Conservation (phyloP, 2,329 filamentous ascomycete species). For the Blastomyces percursus region DNA sequence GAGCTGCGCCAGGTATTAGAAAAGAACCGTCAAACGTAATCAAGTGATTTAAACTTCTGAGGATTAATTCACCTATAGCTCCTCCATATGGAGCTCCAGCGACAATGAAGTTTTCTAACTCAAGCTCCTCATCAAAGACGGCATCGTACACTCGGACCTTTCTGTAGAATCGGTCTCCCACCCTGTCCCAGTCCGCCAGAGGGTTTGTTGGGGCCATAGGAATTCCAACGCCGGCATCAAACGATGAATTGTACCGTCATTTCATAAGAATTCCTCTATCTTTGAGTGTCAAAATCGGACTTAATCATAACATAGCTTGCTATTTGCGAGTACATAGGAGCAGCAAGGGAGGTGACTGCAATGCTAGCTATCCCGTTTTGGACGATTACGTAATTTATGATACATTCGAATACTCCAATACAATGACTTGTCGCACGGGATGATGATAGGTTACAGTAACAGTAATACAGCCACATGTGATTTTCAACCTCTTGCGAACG, state of each 20-base stretch:
- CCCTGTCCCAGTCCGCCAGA: slow-evolving; percentile 85
- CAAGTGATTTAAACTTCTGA: background rate
- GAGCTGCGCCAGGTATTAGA: slow-evolving; percentile 42
- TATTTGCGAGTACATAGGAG: too few relatives aligned
- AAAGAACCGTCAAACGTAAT: background rate
- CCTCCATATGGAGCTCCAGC: slow-evolving; percentile 87
- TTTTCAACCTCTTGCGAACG: background rate
- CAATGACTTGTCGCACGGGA: background rate
- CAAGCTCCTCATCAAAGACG: slow-evolving; percentile 84
- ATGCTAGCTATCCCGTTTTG: background rate
- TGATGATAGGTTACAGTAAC: background rate
- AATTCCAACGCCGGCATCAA: slow-evolving; percentile 3
- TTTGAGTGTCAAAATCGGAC: background rate
- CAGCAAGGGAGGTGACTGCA: background rate
- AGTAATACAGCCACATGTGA: background rate
- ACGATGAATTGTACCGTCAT: background rate
- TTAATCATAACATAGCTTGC: background rate
- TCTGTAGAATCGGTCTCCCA: slow-evolving; percentile 90
- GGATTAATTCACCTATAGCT: slow-evolving; percentile 62
- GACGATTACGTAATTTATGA: background rate
- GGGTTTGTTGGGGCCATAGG: slow-evolving; percentile 46
- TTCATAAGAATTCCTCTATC: background rate
- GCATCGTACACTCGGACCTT: slow-evolving; percentile 88
- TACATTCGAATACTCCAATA: background rate
- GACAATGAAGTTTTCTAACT: slow-evolving; percentile 89